Base-by-base conservation (phyloP, 2,329 filamentous ascomycete genomes). In the Penicillium verrucosum region DNA sequence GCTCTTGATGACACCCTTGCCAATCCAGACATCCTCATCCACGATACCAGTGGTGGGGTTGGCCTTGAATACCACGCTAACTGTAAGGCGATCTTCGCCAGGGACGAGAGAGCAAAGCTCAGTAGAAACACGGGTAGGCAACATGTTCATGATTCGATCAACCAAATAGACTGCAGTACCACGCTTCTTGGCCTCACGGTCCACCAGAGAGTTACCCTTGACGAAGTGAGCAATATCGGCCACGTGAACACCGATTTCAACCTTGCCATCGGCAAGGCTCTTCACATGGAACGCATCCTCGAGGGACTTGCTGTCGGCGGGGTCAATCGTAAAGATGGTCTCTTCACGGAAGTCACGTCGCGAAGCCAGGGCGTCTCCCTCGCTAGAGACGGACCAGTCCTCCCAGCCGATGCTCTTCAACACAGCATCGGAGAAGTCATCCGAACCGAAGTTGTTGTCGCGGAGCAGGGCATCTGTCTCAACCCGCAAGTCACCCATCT, bases 381-480 rank as follows among this genome's bases (percentile, higher is more conserved):
- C 93, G 68, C 88, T 90, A 38, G 85, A 83, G 51, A 97, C 78
- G 14, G 90, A 89, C 93, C 93, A 97, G 66, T 96, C 90, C 62
- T 96, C 90, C 65, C 92, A 88, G 38, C 90, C 90, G 62, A 97
- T 90, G 70, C 90, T 97, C 73, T 93, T 92, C 62, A 96, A 79
- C 47, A 99, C 94, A 54, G 94, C 93, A 69, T 99, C 94, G 5
- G 93, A 96, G 75, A 99, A 99, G 64, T 97, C 94, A 69, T 99
- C 94, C 0, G 92, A 92, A 14, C 90, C 89, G 71, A 99, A 99
- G 80, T 99, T 99, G 83, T 99, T 99, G 80, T 99, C 94, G 60
- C 94, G 89, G 50, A 99, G 85, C 56, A 99, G 85, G 56, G 94
- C 94, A 78, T 99, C 94, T 2, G 94, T 99, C 78, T 99, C 94